A percentile compares a stretch with the other conserved stretches of the same genome.
These are phyloP conservation scores for Erythrophleum fordii DNA, from an alignment of 306 rosid genomes.

Conservation along the genomic window DNA sequence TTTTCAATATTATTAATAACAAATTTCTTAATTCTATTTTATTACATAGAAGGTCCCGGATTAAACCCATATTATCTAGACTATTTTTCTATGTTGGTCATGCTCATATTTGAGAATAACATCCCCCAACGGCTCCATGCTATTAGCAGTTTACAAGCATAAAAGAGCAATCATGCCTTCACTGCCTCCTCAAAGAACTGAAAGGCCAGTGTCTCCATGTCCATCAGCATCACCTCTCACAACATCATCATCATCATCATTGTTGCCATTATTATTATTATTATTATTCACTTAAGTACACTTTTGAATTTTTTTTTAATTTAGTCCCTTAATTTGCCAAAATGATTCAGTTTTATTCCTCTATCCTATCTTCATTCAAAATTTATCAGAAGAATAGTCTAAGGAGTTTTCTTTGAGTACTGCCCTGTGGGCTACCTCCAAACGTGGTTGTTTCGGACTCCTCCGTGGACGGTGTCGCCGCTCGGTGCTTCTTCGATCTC, in stretches of 20 bases:
- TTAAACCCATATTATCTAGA: background rate
- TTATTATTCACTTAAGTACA: background rate
- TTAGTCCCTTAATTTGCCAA: background rate
- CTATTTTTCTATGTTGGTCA: background rate
- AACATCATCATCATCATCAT: too few species aligned
- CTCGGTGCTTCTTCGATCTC: constrained; percentile 19
- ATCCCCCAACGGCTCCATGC: background rate
- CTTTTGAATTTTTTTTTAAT: background rate
- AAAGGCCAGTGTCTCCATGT: background rate
- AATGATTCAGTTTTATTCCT: background rate
- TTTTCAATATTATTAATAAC: background rate
- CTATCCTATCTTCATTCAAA: background rate
- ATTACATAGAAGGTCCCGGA: background rate
- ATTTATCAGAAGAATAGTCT: constrained; percentile 49
- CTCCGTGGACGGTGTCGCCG: background rate
- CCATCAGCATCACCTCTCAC: background rate
- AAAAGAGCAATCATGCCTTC: background rate
- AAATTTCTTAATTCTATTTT: background rate
- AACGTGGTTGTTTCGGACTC: constrained; percentile 33
- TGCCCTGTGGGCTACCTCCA: background rate
- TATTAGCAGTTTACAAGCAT: background rate
- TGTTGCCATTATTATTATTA: too few species aligned
- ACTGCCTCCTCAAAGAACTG: constrained; percentile 19
- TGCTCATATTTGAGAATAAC: background rate
- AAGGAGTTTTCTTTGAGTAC: constrained; percentile 42